These are phyloP conservation scores for Penicillium odoratum DNA, from an alignment of 495 filamentous ascomycete species.

Conservation along the genomic window DNA sequence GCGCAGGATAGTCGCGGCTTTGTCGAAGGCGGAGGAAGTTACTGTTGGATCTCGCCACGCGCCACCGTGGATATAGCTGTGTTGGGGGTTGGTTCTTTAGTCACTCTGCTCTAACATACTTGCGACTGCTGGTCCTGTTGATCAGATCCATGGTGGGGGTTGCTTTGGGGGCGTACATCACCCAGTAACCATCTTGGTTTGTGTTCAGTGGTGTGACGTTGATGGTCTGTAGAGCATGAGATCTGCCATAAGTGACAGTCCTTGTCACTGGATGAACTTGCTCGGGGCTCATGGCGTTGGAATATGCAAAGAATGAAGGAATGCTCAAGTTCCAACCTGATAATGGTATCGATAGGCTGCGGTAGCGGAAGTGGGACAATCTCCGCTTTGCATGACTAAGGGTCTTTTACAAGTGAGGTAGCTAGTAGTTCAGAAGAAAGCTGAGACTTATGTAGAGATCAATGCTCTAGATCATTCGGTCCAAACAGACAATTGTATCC, in stretches of 20 bases:
- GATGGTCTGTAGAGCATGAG: constrained; percentile 35
- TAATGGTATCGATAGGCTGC: constrained; percentile 13
- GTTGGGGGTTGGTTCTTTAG: background rate
- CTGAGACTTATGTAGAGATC: background rate
- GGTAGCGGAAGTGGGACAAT: constrained; percentile 10
- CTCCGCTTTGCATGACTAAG: constrained; percentile 13
- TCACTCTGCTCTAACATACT: constrained; percentile 1
- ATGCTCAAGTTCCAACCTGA: background rate
- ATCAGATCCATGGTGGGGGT: background rate
- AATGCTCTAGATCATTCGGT: background rate
- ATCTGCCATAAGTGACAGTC: constrained; percentile 33
- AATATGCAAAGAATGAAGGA: background rate
- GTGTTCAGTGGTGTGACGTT: constrained; percentile 27
- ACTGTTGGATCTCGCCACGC: constrained; percentile 80
- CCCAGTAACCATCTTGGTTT: constrained; percentile 40
- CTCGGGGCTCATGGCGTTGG: background rate
- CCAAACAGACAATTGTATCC: background rate
- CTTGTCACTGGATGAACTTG: constrained; percentile 13
- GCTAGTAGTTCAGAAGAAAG: constrained; percentile 6
- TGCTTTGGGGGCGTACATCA: constrained; percentile 37
- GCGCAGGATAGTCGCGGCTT: constrained; percentile 47
- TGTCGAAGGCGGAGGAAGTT: constrained; percentile 50
- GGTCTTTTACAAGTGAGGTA: background rate
- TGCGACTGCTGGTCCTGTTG: background rate
- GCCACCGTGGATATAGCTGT: constrained; percentile 81